Evolutionary conservation across 208 protist species (phyloP).

Genomic region (Trypanosoma melophagium): DNA sequence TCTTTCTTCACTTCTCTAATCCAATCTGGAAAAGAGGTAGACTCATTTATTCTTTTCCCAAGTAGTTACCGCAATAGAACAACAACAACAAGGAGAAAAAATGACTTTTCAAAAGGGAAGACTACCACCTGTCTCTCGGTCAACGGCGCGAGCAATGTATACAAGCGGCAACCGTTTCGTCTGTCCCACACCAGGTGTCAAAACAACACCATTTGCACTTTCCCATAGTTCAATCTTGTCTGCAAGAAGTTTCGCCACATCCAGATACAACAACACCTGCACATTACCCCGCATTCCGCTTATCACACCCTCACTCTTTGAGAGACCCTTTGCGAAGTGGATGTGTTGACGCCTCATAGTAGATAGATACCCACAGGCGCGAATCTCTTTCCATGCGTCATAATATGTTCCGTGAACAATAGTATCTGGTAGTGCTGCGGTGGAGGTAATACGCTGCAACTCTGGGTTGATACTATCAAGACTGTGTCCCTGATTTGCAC

Average conservation of each 20-base stretch:
- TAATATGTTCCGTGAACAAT: conserved; percentile 84
- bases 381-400: conserved; percentile 54
- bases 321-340: conserved; percentile 85
- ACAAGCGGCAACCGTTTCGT: conserved; percentile 59
- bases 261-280: conserved; percentile 77
- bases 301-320: conserved; percentile 47
- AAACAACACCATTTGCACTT: conserved; percentile 85
- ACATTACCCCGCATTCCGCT: conserved; percentile 77
- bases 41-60: no score
- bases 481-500: conserved; percentile 85
- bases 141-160: conserved; percentile 71
- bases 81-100: no score
- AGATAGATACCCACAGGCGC: conserved; percentile 69
- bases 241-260: conserved; percentile 52
- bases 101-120: conserved; percentile 9
- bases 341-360: conserved; percentile 87
- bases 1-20: no score
- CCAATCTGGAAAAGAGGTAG: no score
- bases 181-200: conserved; percentile 71
- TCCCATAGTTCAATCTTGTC: conserved; percentile 74
- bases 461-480: conserved; percentile 53
- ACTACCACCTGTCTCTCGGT: conserved; percentile 33
- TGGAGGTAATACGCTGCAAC: conserved; percentile 43
- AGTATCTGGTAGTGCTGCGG: conserved; percentile 36
- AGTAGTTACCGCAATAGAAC: no score